Conservation (phyloP, 768 basidiomycete genomes). For the Cystobasidium tubakii region DNA sequence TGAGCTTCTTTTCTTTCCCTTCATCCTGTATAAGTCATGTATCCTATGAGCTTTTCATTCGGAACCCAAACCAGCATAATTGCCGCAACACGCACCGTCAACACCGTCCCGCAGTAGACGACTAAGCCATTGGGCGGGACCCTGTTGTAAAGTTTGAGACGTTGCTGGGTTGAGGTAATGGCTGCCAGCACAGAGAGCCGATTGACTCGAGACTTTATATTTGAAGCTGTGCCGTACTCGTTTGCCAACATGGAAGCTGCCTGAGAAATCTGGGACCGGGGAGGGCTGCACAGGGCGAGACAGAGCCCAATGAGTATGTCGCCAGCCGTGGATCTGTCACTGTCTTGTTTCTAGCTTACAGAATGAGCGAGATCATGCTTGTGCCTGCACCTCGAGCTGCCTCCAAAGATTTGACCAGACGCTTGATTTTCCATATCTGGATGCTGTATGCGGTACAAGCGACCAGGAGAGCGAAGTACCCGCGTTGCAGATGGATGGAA, state of each 20-base stretch:
- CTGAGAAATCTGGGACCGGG: constrained; percentile 74
- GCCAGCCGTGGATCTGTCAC: not conserved
- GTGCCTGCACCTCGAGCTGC: constrained; percentile 78
- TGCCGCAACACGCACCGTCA: constrained; percentile 65
- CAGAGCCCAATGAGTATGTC: not conserved
- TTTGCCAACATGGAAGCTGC: constrained; percentile 93
- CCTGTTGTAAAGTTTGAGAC: constrained; percentile 90
- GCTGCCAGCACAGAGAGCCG: constrained; percentile 94
- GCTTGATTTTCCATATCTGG: constrained; percentile 75
- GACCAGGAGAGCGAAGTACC: not conserved
- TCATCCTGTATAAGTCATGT: constrained; percentile 55
- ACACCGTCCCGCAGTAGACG: constrained; percentile 93
- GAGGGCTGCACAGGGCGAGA: not conserved
- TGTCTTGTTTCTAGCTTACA: not conserved
- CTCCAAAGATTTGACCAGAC: constrained; percentile 97
- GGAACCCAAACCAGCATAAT: not conserved
- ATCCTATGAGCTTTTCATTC: not conserved
- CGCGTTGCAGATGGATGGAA: not conserved
- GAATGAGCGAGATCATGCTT: constrained; percentile 60
- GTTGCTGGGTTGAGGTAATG: constrained; percentile 95
- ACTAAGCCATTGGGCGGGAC: constrained; percentile 92
- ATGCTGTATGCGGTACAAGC: not conserved
- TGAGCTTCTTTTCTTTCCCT: constrained; percentile 91
- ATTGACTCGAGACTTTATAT: constrained; percentile 98
- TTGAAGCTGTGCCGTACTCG: constrained; percentile 75